These are phyloP conservation scores for Aureobasidium sp. DNA, from an alignment of 2,329 filamentous ascomycete genomes.

Conservation along the genomic window DNA sequence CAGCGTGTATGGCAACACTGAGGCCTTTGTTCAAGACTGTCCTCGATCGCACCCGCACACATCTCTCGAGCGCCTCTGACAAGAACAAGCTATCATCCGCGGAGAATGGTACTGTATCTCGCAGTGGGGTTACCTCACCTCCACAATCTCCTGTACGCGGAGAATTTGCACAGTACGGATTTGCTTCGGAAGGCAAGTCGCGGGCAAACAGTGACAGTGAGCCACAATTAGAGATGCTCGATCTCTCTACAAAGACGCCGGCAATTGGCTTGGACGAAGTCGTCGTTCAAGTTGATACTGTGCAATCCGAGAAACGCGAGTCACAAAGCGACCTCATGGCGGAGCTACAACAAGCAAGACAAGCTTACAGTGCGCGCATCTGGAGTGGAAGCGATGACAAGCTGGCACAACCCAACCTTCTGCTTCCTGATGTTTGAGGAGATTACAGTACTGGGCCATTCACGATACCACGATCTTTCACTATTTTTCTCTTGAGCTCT, in stretches of 20 bases:
- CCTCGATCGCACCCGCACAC: background rate
- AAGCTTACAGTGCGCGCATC: slow-evolving; percentile 6
- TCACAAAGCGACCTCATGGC: background rate
- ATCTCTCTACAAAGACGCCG: background rate
- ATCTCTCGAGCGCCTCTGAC: background rate
- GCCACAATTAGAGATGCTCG: background rate
- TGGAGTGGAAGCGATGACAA: background rate
- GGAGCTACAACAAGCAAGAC: background rate
- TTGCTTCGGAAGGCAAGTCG: slow-evolving; percentile 1
- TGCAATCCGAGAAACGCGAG: background rate
- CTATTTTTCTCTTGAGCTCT: background rate
- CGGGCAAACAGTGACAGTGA: slow-evolving; percentile 2
- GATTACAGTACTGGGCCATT: background rate
- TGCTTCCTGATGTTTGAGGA: background rate
- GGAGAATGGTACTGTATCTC: background rate
- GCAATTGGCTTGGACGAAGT: background rate
- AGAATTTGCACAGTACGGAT: slow-evolving; percentile 5
- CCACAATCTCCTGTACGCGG: background rate
- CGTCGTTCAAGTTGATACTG: background rate
- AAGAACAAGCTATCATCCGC: background rate
- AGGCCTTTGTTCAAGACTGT: slow-evolving; percentile 26
- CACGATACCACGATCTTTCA: background rate
- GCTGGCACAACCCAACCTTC: background rate
- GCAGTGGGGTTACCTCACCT: background rate
- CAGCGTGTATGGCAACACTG: slow-evolving; percentile 29